phyloP scores from a whole-genome alignment of 495 filamentous ascomycete genomes.

The Gamarada debralockiae region DNA sequence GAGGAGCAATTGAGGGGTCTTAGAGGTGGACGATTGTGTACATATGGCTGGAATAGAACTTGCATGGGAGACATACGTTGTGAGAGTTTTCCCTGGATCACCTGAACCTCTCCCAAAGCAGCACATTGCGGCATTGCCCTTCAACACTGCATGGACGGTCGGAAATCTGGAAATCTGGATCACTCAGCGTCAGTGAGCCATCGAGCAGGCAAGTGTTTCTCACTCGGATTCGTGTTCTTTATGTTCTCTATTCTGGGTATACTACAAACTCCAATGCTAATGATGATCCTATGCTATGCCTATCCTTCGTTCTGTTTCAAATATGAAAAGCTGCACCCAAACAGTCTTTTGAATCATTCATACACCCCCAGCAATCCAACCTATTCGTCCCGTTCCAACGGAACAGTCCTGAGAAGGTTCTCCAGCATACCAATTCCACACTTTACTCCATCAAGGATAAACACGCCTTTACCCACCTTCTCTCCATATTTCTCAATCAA shows the following conservation, averaged over 20 bases:
- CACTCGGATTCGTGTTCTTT: no score
- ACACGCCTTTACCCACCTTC: conserved; percentile 53
- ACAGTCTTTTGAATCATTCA: neutral
- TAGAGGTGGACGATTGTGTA: conserved; percentile 2
- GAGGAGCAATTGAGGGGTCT: conserved; percentile 68
- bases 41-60: conserved; percentile 14
- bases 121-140: no score
- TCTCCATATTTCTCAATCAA: conserved; percentile 61
- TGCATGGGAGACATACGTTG: neutral
- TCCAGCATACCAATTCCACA: conserved; percentile 70
- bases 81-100: no score
- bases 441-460: conserved; percentile 81
- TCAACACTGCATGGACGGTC: no score
- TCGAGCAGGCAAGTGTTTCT: no score
- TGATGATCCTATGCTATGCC: neutral
- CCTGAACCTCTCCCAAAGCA: no score
- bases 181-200: no score
- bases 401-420: conserved; percentile 39
- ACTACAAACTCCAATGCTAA: no score
- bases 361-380: no score
- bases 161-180: no score
- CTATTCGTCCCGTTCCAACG: neutral
- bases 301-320: neutral
- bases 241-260: no score
- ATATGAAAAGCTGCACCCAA: neutral